These are phyloP conservation scores for Cladosporium sp. DNA, from an alignment of 2,329 filamentous ascomycete genomes.

Conservation along the genomic window DNA sequence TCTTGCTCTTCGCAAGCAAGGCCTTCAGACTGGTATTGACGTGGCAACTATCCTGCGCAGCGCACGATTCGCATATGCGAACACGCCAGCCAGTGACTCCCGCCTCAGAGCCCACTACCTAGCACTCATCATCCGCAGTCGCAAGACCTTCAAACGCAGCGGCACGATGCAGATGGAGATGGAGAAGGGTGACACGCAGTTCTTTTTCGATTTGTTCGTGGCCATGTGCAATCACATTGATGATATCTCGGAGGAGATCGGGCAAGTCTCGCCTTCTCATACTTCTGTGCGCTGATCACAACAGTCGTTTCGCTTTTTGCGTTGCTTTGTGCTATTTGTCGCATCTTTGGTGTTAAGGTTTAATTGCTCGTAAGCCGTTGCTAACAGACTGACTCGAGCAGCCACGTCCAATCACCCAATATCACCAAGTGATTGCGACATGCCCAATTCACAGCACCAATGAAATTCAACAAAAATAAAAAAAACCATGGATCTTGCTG, in stretches of 20 bases:
- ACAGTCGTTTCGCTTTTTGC: constrained; percentile 15
- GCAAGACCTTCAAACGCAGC: constrained; percentile 96
- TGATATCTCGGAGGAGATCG: constrained; percentile 88
- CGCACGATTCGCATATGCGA: constrained; percentile 91
- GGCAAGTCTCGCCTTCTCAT: constrained; percentile 55
- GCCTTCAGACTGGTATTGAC: constrained; percentile 87
- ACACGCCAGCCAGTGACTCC: constrained; percentile 91
- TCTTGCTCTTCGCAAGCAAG: constrained; percentile 90
- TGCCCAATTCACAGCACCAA: background rate
- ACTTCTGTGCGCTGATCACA: constrained; percentile 20
- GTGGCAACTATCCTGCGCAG: constrained; percentile 88
- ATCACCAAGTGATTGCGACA: constrained; percentile 27
- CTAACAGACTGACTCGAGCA: constrained; percentile 23
- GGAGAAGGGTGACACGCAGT: constrained; percentile 80
- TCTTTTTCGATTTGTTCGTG: constrained; percentile 98
- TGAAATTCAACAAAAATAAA: constrained; percentile 9
- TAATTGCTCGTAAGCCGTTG: constrained; percentile 15
- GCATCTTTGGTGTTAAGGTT: background rate
- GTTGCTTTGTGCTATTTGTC: constrained; percentile 13
- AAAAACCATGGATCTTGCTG: constrained; percentile 4
- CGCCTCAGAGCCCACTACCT: constrained; percentile 95
- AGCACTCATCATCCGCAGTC: constrained; percentile 93
- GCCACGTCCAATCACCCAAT: constrained; percentile 29
- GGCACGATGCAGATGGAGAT: constrained; percentile 99
- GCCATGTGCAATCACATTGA: constrained; percentile 98